A percentile compares a stretch with the other conserved stretches of the same genome.
These are phyloP conservation scores for Clonostachys rosea DNA, from an alignment of 2,329 filamentous ascomycete species.

Conservation along the genomic window DNA sequence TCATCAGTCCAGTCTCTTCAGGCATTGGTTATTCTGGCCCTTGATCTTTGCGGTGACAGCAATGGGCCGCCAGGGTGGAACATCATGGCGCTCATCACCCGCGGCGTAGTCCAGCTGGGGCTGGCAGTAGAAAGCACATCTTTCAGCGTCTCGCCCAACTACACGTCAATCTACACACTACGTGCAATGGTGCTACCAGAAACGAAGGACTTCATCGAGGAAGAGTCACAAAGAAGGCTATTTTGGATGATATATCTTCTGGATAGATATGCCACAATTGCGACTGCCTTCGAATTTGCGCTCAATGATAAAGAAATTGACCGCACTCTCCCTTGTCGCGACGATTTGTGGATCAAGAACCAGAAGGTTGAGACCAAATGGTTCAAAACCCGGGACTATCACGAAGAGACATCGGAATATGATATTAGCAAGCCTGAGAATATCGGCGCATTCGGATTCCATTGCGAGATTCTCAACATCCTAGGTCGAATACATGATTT, in stretches of 20 bases:
- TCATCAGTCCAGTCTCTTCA: slow-evolving; percentile 85
- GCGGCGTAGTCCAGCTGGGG: slow-evolving; percentile 84
- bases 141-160: slow-evolving; percentile 70
- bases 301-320: slow-evolving; percentile 88
- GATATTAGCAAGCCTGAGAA: slow-evolving; percentile 70
- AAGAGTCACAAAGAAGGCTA: slow-evolving; percentile 76
- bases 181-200: slow-evolving; percentile 82
- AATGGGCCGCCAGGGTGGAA: slow-evolving; percentile 94
- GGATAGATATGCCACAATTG: slow-evolving; percentile 84
- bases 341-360: slow-evolving; percentile 82
- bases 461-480: slow-evolving; percentile 85
- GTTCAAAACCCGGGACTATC: slow-evolving; percentile 56
- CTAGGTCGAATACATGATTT: slow-evolving; percentile 85
- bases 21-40: slow-evolving; percentile 78
- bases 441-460: slow-evolving; percentile 82
- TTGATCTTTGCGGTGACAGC: slow-evolving; percentile 80
- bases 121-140: slow-evolving; percentile 80
- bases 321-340: slow-evolving; percentile 78
- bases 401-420: slow-evolving; percentile 48
- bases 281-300: slow-evolving; percentile 89
- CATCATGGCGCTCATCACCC: slow-evolving; percentile 80
- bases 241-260: slow-evolving; percentile 96
- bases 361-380: slow-evolving; percentile 79
- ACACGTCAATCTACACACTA: slow-evolving; percentile 84
- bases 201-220: slow-evolving; percentile 80